Conservation (phyloP, 2,329 filamentous ascomycete genomes). For the Botrytis medusae region DNA sequence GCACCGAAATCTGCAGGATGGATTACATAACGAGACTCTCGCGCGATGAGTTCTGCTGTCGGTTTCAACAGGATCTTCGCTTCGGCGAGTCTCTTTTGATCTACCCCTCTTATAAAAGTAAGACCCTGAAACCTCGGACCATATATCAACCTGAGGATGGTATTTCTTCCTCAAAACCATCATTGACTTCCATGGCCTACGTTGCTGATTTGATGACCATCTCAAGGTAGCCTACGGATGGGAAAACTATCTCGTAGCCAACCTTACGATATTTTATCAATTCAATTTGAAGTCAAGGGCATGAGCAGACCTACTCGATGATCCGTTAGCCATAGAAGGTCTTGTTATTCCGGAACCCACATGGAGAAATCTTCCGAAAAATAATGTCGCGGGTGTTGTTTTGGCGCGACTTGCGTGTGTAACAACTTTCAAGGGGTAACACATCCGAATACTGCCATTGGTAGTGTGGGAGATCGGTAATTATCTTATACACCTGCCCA, state of each 20-base stretch:
- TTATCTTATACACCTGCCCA: neutral
- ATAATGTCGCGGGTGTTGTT: neutral
- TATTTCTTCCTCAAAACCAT: constrained; percentile 39
- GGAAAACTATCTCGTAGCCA: neutral
- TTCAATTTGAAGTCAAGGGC: neutral
- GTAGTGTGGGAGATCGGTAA: neutral
- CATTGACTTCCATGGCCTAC: neutral
- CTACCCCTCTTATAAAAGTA: neutral
- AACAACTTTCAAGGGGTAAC: neutral
- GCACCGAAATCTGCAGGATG: constrained; percentile 39
- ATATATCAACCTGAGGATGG: too few relatives aligned
- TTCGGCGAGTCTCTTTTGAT: neutral
- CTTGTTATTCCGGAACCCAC: too few relatives aligned
- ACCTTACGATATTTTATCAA: neutral
- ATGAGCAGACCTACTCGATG: neutral
- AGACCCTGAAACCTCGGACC: neutral
- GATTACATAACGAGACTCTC: constrained; percentile 37
- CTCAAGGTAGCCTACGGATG: constrained; percentile 42
- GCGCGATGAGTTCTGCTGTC: neutral
- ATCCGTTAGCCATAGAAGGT: neutral
- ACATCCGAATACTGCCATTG: neutral
- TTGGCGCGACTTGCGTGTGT: neutral
- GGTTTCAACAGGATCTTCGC: neutral
- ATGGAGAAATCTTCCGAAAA: too few relatives aligned
- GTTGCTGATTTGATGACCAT: constrained; percentile 28